A percentile compares a stretch with the other conserved stretches of the same genome.
These are phyloP conservation scores for Linderniella brevidens DNA, from an alignment of 257 asterid genomes.

Conservation along the genomic window DNA sequence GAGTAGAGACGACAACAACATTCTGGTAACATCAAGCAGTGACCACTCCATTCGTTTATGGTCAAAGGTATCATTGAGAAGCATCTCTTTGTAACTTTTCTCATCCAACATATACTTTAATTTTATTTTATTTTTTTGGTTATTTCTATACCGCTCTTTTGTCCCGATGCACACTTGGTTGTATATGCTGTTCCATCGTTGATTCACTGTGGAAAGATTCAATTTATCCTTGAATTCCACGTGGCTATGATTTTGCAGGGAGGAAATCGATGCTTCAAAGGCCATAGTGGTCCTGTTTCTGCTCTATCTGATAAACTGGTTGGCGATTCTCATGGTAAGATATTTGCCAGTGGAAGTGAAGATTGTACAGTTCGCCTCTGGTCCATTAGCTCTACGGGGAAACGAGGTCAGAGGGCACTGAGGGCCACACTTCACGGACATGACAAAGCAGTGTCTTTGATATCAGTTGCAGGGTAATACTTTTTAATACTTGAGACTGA, in stretches of 20 bases:
- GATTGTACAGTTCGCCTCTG: slow-evolving; percentile 81
- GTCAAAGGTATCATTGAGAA: slow-evolving; percentile 39
- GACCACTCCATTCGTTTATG: slow-evolving; percentile 68
- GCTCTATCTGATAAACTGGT: slow-evolving; percentile 58
- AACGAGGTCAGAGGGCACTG: slow-evolving; percentile 45
- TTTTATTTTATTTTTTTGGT: neutral
- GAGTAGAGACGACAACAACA: slow-evolving; percentile 24
- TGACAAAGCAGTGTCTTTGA: slow-evolving; percentile 47
- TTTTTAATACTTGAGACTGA: neutral
- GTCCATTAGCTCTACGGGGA: slow-evolving; percentile 57
- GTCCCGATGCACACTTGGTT: neutral
- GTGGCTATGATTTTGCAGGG: slow-evolving; percentile 29
- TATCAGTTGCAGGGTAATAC: slow-evolving; percentile 69
- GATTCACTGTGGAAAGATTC: neutral
- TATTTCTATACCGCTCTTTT: too few species aligned
- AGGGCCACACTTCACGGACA: slow-evolving; percentile 77
- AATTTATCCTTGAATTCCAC: neutral
- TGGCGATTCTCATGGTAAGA: slow-evolving; percentile 33
- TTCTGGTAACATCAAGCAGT: slow-evolving; percentile 59
- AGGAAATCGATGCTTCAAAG: slow-evolving; percentile 55
- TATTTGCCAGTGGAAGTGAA: slow-evolving; percentile 78
- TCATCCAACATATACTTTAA: slow-evolving; percentile 1
- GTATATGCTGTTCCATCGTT: neutral
- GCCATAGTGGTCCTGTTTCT: slow-evolving; percentile 49
- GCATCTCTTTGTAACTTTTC: too few species aligned